Base-by-base conservation (phyloP, 495 filamentous ascomycete species). In the Xylaria scruposa region DNA sequence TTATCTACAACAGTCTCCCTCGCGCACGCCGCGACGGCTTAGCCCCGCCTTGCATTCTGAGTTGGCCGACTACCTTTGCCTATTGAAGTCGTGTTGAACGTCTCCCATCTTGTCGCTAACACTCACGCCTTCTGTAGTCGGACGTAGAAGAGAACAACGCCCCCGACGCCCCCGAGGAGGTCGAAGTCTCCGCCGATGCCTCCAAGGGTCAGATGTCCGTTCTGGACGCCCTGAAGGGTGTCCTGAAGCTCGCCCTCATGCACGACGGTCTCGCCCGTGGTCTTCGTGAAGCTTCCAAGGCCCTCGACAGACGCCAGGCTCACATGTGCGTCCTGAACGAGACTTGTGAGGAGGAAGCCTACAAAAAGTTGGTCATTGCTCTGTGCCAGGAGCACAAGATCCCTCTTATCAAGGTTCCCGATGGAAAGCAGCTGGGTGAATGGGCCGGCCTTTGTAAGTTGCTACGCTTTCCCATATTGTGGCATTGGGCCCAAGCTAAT, bases 311-410 rank as follows among this genome's bases (percentile, higher is more conserved):
- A 77, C 93, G 97, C 75, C 93, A 99, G 89, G 96, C 96, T 36
- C 97, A 99, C 85, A 97, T 99, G 94, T 98, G 97, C 85, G 96
- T 99, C 77, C 90, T 99, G 70, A 98, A 98, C 88, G 96, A 99
- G 89, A 91, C 88, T 73, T 99, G 96, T 87, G 96, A 98, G 87
- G 97, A 99, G 90, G 96, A 99, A 89, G 95, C 96, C 74, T 99
- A 99, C 89, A 99, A 99, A 93, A 99, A 99, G 91, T 90, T 99
- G 62, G 95, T 99, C 75, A 93, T 98, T 73, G 96, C 96, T 75
- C 90, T 99, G 67, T 99, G 96, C 90, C 92, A 90, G 65, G 96
- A 98, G 89, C 96, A 99, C 88, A 96, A 97, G 90, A 99, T 99
- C 79, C 96, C 96, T 71, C 88, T 99, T 73, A 99, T 99, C 90